phyloP scores from a whole-genome alignment of 768 basidiomycete species.

The Daedaleopsis sinensis region DNA sequence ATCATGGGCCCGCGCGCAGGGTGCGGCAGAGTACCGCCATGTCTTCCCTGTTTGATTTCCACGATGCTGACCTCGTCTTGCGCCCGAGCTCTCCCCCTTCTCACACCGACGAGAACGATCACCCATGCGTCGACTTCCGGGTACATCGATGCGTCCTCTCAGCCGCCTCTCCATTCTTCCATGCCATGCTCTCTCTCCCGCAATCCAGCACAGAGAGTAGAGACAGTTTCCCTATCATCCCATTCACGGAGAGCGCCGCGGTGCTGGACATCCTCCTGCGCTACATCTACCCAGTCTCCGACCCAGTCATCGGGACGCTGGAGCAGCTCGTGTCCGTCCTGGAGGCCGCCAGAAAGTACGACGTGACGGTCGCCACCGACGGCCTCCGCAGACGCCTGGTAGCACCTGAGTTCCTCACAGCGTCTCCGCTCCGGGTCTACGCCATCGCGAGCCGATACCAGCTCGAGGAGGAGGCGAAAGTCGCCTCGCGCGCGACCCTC shows the following conservation, averaged over 20 bases:
- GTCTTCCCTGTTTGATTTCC: slow-evolving; percentile 39
- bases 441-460: slow-evolving; percentile 71
- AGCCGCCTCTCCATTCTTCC: slow-evolving; percentile 68
- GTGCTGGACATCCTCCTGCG: slow-evolving; percentile 55
- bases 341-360: slow-evolving; percentile 64
- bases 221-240: slow-evolving; percentile 45
- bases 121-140: slow-evolving; percentile 49
- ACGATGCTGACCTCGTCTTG: slow-evolving; percentile 57
- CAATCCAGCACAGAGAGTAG: slow-evolving; percentile 40
- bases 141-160: slow-evolving; percentile 66
- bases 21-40: slow-evolving; percentile 11
- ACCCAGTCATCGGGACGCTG: slow-evolving; percentile 53
- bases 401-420: slow-evolving; percentile 48
- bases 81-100: slow-evolving; percentile 39
- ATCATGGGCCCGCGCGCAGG: not conserved
- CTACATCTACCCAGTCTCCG: slow-evolving; percentile 62
- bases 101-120: not conserved
- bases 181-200: slow-evolving; percentile 68
- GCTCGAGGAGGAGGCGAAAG: slow-evolving; percentile 61
- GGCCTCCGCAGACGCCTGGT: slow-evolving; percentile 56
- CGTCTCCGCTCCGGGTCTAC: slow-evolving; percentile 63
- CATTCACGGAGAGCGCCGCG: slow-evolving; percentile 53
- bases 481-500: slow-evolving; percentile 64
- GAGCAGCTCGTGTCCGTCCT: slow-evolving; percentile 57
- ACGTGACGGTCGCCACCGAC: slow-evolving; percentile 49